Conservation (phyloP, 768 basidiomycete species). For the Terana coerulea region DNA sequence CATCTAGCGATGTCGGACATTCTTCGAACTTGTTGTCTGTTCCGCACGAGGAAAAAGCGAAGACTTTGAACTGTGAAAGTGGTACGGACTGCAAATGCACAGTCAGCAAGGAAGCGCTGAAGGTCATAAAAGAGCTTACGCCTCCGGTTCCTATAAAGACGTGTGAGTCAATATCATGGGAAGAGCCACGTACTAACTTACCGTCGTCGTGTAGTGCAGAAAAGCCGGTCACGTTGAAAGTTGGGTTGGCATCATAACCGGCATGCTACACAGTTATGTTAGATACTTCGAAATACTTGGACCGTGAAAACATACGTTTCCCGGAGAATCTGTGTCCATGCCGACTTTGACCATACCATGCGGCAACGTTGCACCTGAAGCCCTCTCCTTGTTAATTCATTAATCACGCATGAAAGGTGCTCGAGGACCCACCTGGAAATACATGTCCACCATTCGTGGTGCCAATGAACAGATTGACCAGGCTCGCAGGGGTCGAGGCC, state of each 20-base stretch:
- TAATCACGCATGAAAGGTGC: neutral
- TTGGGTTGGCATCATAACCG: slow-evolving; percentile 34
- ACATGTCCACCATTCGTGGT: slow-evolving; percentile 63
- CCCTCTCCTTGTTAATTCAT: no score
- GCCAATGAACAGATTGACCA: slow-evolving; percentile 60
- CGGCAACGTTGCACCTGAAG: slow-evolving; percentile 54
- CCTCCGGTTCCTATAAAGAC: slow-evolving; percentile 11
- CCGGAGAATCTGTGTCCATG: slow-evolving; percentile 64
- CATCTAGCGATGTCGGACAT: slow-evolving; percentile 44
- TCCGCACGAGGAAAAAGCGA: slow-evolving; percentile 46
- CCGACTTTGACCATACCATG: slow-evolving; percentile 71
- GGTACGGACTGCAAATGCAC: slow-evolving; percentile 39
- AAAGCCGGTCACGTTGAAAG: slow-evolving; percentile 46
- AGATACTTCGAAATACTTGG: neutral
- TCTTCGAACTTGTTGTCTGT: slow-evolving; percentile 37
- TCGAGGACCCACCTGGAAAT: slow-evolving; percentile 47
- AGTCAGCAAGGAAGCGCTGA: neutral
- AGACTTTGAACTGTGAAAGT: slow-evolving; percentile 61
- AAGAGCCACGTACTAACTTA: no score
- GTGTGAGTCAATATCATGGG: no score
- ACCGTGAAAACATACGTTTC: slow-evolving; percentile 37
- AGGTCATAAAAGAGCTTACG: neutral
- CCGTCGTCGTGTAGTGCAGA: slow-evolving; percentile 63
- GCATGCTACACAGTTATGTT: slow-evolving; percentile 27
- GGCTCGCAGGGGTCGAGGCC: slow-evolving; percentile 20